Percentiles rank a stretch among this genome's conserved stretches.
Evolutionary conservation across 2,329 filamentous ascomycete species (phyloP).

Genomic region (Colletotrichum cereale): DNA sequence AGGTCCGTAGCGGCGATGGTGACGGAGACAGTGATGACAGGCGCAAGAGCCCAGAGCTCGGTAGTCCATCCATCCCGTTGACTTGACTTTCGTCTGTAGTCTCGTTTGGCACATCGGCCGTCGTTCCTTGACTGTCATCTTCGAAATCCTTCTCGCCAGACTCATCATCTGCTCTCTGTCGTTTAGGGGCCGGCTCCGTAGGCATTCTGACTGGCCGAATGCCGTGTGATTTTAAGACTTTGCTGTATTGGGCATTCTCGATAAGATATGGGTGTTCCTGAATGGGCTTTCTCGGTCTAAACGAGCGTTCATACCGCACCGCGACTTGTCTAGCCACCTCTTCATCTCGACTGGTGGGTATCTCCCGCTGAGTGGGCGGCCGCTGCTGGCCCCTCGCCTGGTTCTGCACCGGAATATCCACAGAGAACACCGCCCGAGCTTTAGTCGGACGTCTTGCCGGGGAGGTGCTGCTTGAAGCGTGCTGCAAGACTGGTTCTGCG

Average conservation of each 20-base stretch:
- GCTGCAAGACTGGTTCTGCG: background rate
- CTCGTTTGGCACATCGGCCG: conserved; percentile 44
- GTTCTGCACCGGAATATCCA: background rate
- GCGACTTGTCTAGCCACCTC: conserved; percentile 42
- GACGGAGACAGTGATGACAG: conserved; percentile 18
- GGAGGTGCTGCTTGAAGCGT: background rate
- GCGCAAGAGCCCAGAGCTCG: conserved; percentile 1
- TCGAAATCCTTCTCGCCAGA: conserved; percentile 65
- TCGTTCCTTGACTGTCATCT: conserved; percentile 62
- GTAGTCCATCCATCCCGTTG: background rate
- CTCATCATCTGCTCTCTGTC: conserved; percentile 53
- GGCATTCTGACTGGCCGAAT: conserved; percentile 64
- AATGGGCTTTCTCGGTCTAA: conserved; percentile 71
- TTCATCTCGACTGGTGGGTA: conserved; percentile 5
- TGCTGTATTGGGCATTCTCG: conserved; percentile 67
- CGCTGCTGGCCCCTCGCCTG: conserved; percentile 3
- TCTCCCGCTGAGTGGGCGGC: background rate
- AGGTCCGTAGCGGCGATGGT: conserved; percentile 25
- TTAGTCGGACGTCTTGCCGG: background rate
- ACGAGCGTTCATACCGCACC: conserved; percentile 58
- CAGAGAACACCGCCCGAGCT: background rate
- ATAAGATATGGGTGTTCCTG: conserved; percentile 71
- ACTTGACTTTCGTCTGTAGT: conserved; percentile 53
- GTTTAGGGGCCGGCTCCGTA: conserved; percentile 47
- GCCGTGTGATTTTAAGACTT: conserved; percentile 65